Evolutionary conservation across 345 rosid species (phyloP).

Genomic region (Dimocarpus longan): DNA sequence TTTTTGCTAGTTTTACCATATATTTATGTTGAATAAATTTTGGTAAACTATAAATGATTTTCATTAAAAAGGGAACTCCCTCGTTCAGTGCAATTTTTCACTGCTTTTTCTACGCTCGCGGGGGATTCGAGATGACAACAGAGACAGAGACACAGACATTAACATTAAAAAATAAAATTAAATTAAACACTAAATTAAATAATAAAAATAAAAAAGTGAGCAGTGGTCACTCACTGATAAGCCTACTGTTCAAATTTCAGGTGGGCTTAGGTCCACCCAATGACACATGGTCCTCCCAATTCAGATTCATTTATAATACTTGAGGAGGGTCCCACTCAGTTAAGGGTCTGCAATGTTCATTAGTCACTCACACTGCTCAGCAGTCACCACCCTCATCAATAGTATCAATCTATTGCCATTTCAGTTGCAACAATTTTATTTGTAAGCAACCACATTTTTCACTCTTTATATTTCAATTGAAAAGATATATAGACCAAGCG

Average conservation of each 20-base stretch:
- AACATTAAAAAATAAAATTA: not conserved
- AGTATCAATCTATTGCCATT: not conserved
- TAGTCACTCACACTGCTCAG: not conserved
- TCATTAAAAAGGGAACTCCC: slow-evolving; percentile 36
- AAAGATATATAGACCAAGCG: not conserved
- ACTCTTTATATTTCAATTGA: not conserved
- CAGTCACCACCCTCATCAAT: not conserved
- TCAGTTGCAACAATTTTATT: not conserved
- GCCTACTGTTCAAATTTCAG: slow-evolving; percentile 32
- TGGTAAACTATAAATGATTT: slow-evolving; percentile 22
- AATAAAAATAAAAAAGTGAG: not conserved
- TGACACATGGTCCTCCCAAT: slow-evolving; percentile 28
- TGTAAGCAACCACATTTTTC: slow-evolving; percentile 2
- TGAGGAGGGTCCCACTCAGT: slow-evolving; percentile 1
- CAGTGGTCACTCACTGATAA: slow-evolving; percentile 24
- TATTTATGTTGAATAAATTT: not conserved
- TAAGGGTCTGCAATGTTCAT: not conserved
- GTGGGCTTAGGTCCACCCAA: slow-evolving; percentile 27
- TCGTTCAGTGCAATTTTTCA: slow-evolving; percentile 33
- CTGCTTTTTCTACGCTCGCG: slow-evolving; percentile 42
- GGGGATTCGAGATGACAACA: slow-evolving; percentile 46
- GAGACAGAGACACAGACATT: slow-evolving; percentile 22
- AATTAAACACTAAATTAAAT: too few relatives aligned
- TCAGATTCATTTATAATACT: slow-evolving; percentile 19
- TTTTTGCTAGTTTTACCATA: slow-evolving; percentile 7